phyloP scores from a whole-genome alignment of 2,329 filamentous ascomycete genomes.

The Aureobasidium zeae region DNA sequence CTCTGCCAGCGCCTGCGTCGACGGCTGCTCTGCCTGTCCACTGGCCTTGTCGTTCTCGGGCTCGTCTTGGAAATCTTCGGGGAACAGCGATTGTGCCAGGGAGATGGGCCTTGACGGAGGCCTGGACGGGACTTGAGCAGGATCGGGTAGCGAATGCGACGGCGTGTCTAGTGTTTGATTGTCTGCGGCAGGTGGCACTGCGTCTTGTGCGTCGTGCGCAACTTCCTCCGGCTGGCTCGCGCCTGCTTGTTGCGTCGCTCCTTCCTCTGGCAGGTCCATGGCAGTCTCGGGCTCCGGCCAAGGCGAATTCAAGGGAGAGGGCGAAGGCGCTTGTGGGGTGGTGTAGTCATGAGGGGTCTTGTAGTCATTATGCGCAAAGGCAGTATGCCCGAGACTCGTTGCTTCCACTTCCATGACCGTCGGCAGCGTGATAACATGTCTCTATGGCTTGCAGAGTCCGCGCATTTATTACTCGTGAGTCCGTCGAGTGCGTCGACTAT shows the following conservation, averaged over 20 bases:
- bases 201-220: slow-evolving; percentile 4
- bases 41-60: not conserved
- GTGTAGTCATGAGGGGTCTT: slow-evolving; percentile 4
- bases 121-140: not conserved
- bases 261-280: not conserved
- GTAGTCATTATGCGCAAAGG: slow-evolving; percentile 12
- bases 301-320: slow-evolving; percentile 11
- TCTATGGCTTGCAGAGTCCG: slow-evolving; percentile 6
- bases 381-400: slow-evolving; percentile 13
- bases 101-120: slow-evolving; percentile 5
- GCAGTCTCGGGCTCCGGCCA: slow-evolving; percentile 6
- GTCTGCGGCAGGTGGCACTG: slow-evolving; percentile 11
- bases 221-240: not conserved
- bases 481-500: slow-evolving; percentile 5
- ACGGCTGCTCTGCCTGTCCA: not conserved
- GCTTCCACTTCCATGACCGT: slow-evolving; percentile 16
- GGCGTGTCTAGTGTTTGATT: not conserved
- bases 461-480: slow-evolving; percentile 6
- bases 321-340: slow-evolving; percentile 11
- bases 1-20: not conserved
- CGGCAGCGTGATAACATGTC: slow-evolving; percentile 14
- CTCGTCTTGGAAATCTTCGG: slow-evolving; percentile 9
- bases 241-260: not conserved
- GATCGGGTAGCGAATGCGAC: not conserved
- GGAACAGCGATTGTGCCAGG: slow-evolving; percentile 10